Evolutionary conservation across 1,284 basidiomycete genomes (phyloP), one percentile per base, ranked within the genome.

Genomic region (Pholiota adiposa): DNA sequence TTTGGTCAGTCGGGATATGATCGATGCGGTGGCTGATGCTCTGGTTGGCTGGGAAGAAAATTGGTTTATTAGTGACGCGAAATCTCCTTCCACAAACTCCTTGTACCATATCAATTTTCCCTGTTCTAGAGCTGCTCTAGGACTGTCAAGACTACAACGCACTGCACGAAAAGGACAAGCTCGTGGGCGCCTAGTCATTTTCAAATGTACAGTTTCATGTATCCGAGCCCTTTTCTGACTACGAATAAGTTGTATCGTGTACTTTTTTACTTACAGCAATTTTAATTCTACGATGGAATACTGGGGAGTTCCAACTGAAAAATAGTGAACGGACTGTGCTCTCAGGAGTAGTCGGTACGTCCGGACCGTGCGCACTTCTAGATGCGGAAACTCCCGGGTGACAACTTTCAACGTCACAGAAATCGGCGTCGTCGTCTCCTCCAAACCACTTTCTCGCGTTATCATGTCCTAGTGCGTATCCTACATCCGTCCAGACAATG

Each of bases 21-120:
- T 80, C 2, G 75, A 79, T 34, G 59, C 68, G 40, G 72, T 79
- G 5, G 73, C 73, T 5, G 70, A 73, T n/a, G 73, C 77, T 48
- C 62, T 81, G 51, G 70, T 70, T 0, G 41, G 44, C 31, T 70
- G 73, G 40, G 66, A 65, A 34, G 23, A 29, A 54, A 14, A 14
- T 34, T 38, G 25, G 54, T 33, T n/a, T 29, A 62, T 21, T n/a
- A n/a, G n/a, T 54, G 52, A 54, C 21, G 3, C n/a, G 25, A 14
- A 34, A 34, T 19, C 5, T 19, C 12, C 11, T 12, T 16, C 7
- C 19, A 3, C 2, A 31, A 18, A n/a, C 51, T 53, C 11, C 11
- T 21, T 19, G 33, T 53, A 36, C 51, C 36, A 33, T 53, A 40
- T 29, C 19, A 21, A 16, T 27, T 25, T 29, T n/a, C 6, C 27